Percentiles rank a stretch among this genome's conserved stretches.
Conservation (phyloP, 331 rosid species). For the Acacia pycnantha region DNA sequence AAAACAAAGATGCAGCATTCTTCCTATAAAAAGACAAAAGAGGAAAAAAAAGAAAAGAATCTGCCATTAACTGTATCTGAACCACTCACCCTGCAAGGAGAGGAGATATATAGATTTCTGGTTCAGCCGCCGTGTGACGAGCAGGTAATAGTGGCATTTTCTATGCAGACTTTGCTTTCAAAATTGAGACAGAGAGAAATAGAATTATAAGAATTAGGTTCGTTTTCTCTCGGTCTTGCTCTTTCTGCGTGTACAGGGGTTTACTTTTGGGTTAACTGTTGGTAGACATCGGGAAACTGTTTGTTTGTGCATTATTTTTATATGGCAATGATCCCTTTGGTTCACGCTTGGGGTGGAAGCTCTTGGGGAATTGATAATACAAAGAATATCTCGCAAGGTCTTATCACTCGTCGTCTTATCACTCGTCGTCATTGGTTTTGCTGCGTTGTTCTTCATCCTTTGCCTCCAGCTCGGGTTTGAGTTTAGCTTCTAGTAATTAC, state of each 20-base stretch:
- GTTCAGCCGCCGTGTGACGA: neutral
- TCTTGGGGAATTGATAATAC: conserved; percentile 15
- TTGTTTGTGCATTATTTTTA: neutral
- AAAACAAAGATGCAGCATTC: neutral
- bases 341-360: conserved; percentile 20
- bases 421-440: conserved; percentile 20
- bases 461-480: conserved; percentile 8
- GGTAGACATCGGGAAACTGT: neutral
- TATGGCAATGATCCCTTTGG: conserved; percentile 25
- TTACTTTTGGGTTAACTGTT: neutral
- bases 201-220: neutral
- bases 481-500: conserved; percentile 25
- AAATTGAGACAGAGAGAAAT: neutral
- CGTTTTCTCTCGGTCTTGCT: neutral
- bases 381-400: conserved; percentile 7
- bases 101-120: neutral
- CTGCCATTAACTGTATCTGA: neutral
- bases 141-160: neutral
- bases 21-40: neutral
- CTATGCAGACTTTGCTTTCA: neutral
- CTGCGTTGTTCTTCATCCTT: conserved; percentile 24
- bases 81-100: neutral
- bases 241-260: neutral
- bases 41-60: neutral
- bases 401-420: neutral